Base-by-base conservation (phyloP, 495 filamentous ascomycete species). In the Talaromyces trachyspermus region DNA sequence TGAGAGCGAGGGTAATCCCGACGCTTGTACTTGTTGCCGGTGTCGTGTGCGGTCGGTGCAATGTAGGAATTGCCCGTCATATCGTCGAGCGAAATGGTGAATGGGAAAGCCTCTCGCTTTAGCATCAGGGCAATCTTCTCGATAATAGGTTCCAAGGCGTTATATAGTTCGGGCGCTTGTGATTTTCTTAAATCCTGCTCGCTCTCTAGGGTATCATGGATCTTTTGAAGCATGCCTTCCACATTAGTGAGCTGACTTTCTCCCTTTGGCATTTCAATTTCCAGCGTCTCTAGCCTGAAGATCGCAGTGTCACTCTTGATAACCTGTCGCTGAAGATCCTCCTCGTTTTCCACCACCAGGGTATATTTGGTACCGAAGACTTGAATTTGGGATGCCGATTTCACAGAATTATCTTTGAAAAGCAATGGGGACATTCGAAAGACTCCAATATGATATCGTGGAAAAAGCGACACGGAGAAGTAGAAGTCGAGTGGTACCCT, bases 51-150 rank as follows among this genome's bases (percentile, higher is more conserved):
- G 50, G 85, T 84, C 24, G 92, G 92, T 41, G 95, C 88, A 55
- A 99, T 94, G 78, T 86, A 97, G 3, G 88, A 94, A 72, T 99
- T 99, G n/a, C 92, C 92, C 3, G 89, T 86, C 2, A 85, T 85
- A 55, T 99, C 92, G 61, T 99, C 88, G 25, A 95, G 61, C 9
- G 76, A 79, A 25, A 97, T 66, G 5, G 84, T 80, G 71, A 97
- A 95, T n/a, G 94, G 92, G 58, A 91, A 90, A 2, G 71, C 76
- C 7, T 79, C 71, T 11, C 87, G 80, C 9, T 76, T 76, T 14
- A 91, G 59, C 75, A 95, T 94, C 20, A 80, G 75, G 47, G 77
- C 66, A 1, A 89, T 73, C 43, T 79, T 84, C 18, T 73, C 58
- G 49, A 95, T 80, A 41, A 96, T 74, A 23, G 75, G 78, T 26